These are phyloP conservation scores for Ceratobasidium sp. DNA, from an alignment of 1,284 basidiomycete genomes.

Conservation along the genomic window DNA sequence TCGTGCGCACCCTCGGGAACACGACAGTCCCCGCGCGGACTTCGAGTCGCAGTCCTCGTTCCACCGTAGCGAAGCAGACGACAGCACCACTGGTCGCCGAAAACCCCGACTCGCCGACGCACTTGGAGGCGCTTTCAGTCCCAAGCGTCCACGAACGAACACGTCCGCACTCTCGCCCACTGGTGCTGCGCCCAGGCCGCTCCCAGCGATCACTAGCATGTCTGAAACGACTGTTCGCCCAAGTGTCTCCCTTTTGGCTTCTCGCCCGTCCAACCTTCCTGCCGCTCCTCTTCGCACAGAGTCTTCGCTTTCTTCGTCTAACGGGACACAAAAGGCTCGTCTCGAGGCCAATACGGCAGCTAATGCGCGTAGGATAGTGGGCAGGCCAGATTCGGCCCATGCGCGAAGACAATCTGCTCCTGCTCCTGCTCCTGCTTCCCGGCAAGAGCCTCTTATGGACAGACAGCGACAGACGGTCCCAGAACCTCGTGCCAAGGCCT, in stretches of 20 bases:
- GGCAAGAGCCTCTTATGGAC: not conserved
- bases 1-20: constrained; percentile 43
- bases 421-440: not conserved
- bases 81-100: constrained; percentile 49
- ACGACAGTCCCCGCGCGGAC: constrained; percentile 43
- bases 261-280: constrained; percentile 41
- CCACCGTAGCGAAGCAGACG: constrained; percentile 41
- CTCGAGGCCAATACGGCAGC: constrained; percentile 21
- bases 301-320: constrained; percentile 34
- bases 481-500: constrained; percentile 48
- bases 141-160: constrained; percentile 64
- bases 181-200: not conserved
- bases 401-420: not conserved
- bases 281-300: constrained; percentile 33
- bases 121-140: constrained; percentile 61
- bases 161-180: constrained; percentile 46
- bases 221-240: constrained; percentile 15
- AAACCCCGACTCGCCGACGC: constrained; percentile 74
- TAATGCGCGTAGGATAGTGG: constrained; percentile 3
- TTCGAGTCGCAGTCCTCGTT: constrained; percentile 41
- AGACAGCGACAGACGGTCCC: constrained; percentile 40
- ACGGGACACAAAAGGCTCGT: constrained; percentile 22
- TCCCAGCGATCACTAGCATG: constrained; percentile 23
- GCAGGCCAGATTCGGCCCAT: not conserved
- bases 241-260: constrained; percentile 27